Base-by-base conservation (phyloP, 1,284 basidiomycete genomes). In the Moesziomyces globuligerus region DNA sequence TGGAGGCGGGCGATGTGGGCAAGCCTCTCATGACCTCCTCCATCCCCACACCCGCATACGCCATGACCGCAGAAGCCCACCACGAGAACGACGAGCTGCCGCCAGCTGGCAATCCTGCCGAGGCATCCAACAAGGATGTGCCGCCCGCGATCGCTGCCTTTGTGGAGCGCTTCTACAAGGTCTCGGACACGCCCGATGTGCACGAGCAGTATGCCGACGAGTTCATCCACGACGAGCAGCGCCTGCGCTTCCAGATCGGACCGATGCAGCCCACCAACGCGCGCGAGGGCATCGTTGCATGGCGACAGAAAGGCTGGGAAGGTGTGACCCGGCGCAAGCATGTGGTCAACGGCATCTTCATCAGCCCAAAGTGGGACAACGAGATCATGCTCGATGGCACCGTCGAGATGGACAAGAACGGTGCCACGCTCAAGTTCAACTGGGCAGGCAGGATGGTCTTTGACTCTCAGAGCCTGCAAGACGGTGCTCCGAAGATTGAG, bases 401-500 rank as follows among this genome's bases (percentile, higher is more conserved):
- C 34, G 72, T 74, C 24, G 69, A 74, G 48, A 64, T 62, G 68
- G 58, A 67, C 44, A 64, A 67, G 62, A 69, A 69, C 23, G 72
- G 72, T 23, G 23, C 48, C 7, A 65, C 64, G 7, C 45, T 67
- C 36, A 53, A 43, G 32, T 70, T 67, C 50, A 64, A 66, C 36
- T 74, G 72, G 72, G 72, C 58, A 9, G 72, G 72, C 10, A 44
- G 68, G 26, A 74, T 74, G 72, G 69, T 61, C 21, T 74, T 74
- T 40, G 68, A 68, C 41, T 36, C 51, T 24, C 26, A 61, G 41
- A 72, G 62, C 37, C 41, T 72, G 15, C 58, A 66, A 4, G 39
- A 55, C 13, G 57, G 54, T n/a, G 21, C 48, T 20, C 68, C 62
- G 10, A 56, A 58, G 46, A 72, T 72, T 32, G 68, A 72, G 29